These are phyloP conservation scores for Penicillium subrubescens DNA, from an alignment of 495 filamentous ascomycete genomes.

Conservation along the genomic window DNA sequence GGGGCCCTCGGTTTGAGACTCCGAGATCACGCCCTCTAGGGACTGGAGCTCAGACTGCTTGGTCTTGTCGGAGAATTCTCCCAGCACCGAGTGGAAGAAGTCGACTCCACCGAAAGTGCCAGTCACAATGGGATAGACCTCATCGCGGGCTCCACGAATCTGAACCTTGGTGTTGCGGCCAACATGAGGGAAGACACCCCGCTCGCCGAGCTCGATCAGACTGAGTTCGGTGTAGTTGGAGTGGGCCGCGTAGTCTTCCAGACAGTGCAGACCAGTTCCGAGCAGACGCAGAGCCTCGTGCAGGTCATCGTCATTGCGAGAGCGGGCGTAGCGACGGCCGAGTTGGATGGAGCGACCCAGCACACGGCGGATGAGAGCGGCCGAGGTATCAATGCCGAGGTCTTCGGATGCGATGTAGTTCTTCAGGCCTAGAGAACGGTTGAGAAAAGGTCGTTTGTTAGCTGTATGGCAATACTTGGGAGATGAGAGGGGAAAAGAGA, in stretches of 20 bases:
- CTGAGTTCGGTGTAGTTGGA: slow-evolving; percentile 89
- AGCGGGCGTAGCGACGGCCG: slow-evolving; percentile 66
- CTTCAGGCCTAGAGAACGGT: slow-evolving; percentile 66
- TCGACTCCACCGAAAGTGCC: slow-evolving; percentile 93
- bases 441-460: slow-evolving; percentile 1
- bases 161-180: slow-evolving; percentile 67
- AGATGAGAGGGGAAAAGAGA: background rate
- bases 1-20: slow-evolving; percentile 50
- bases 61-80: slow-evolving; percentile 85
- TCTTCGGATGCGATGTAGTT: slow-evolving; percentile 88
- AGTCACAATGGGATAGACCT: slow-evolving; percentile 79
- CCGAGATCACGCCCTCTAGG: slow-evolving; percentile 72
- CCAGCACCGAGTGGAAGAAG: slow-evolving; percentile 82
- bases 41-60: slow-evolving; percentile 84
- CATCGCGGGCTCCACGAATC: slow-evolving; percentile 60
- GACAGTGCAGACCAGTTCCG: slow-evolving; percentile 83
- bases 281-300: slow-evolving; percentile 83
- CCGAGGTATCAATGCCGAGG: slow-evolving; percentile 72
- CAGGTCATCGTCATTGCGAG: slow-evolving; percentile 67
- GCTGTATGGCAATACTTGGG: background rate
- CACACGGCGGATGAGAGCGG: slow-evolving; percentile 69
- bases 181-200: slow-evolving; percentile 80
- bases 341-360: slow-evolving; percentile 73
- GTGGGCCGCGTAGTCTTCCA: slow-evolving; percentile 93
- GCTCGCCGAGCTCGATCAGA: slow-evolving; percentile 81